Base-by-base conservation (phyloP, 1,139 yeast species). In the Kurtzmaniella quercitrusa region DNA sequence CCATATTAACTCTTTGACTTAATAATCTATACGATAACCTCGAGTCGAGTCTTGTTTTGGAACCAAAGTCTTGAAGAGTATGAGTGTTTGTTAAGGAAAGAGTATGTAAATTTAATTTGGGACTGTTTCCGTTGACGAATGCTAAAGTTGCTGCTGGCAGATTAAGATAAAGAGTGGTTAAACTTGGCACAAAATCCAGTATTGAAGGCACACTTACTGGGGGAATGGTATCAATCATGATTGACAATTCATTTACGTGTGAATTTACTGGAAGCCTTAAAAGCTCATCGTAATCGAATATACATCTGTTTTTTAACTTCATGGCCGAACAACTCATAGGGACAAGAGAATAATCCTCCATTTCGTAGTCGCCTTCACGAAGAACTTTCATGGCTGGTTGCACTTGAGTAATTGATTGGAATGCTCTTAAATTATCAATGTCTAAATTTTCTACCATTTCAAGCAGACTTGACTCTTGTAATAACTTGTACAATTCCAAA, bases 221-320 rank as follows among this genome's bases (percentile, higher is more conserved):
- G 11, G 25, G 41, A 47, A 36, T 45, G 18, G 43, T 41, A 25
- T 57, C 62, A 15, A 59, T 48, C 27, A 52, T 52, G 1, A 62
- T 46, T 41, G 57, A 56, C 48, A 62, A 50, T 14, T 57, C 57
- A 7, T 46, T 40, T 33, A 61, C 50, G 37, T 54, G 50, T 19
- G 40, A 43, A 39, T 60, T 58, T 37, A 38, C 47, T 2, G 65
- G 64, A 33, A 59, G 41, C 25, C 48, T 47, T n/a, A 45, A 34
- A 39, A 60, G 50, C 42, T 61, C 65, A 18, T 50, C 43, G 29
- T 54, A 48, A 42, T 56, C 57, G 36, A 56, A 52, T 2, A 59
- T 50, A 27, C 54, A 50, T 64, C 66, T 59, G 48, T 59, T 60
- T 19, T 42, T 48, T 40, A 60, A 51, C 39, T 56, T 55, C 11